A percentile compares a stretch with the other conserved stretches of the same genome.
Conservation (phyloP, 257 asterid genomes). For the Ilex asprella region DNA sequence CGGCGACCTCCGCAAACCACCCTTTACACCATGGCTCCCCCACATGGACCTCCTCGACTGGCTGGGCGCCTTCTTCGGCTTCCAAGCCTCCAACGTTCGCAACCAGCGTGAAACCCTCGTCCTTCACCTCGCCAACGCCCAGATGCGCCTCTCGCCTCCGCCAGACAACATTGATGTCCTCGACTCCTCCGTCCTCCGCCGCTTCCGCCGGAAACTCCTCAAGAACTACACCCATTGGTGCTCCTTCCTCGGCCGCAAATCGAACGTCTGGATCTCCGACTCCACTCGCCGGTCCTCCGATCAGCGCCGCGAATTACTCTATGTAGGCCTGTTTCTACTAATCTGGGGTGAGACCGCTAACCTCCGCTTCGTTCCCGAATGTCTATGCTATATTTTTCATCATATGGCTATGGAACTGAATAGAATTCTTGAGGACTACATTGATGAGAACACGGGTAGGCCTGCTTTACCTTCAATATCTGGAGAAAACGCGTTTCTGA, state of each 20-base stretch:
- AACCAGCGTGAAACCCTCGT: background rate
- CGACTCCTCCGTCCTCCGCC: background rate
- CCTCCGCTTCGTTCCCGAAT: slow-evolving; percentile 83
- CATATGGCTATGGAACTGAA: slow-evolving; percentile 94
- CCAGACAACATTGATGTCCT: background rate
- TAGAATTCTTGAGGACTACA: slow-evolving; percentile 81
- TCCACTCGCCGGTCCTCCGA: slow-evolving; percentile 25
- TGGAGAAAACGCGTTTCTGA: slow-evolving; percentile 74
- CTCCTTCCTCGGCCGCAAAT: slow-evolving; percentile 1
- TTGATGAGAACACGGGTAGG: slow-evolving; percentile 90
- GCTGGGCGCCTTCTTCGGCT: background rate
- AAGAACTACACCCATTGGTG: background rate
- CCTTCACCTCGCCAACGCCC: slow-evolving; percentile 3
- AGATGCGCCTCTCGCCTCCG: slow-evolving; percentile 1
- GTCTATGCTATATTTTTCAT: slow-evolving; percentile 75
- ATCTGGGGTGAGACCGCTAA: slow-evolving; percentile 99
- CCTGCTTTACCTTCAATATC: slow-evolving; percentile 81
- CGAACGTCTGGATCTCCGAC: slow-evolving; percentile 3
- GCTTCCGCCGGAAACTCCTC: slow-evolving; percentile 1
- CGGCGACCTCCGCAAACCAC: slow-evolving; percentile 2
- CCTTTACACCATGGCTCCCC: background rate
- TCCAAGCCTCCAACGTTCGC: background rate
- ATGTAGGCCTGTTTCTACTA: slow-evolving; percentile 70
- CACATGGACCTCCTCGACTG: background rate
- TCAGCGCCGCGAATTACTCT: slow-evolving; percentile 81